These are phyloP conservation scores for Phytophthora pistaciae DNA, from an alignment of 352 stramenopile species.

Conservation along the genomic window DNA sequence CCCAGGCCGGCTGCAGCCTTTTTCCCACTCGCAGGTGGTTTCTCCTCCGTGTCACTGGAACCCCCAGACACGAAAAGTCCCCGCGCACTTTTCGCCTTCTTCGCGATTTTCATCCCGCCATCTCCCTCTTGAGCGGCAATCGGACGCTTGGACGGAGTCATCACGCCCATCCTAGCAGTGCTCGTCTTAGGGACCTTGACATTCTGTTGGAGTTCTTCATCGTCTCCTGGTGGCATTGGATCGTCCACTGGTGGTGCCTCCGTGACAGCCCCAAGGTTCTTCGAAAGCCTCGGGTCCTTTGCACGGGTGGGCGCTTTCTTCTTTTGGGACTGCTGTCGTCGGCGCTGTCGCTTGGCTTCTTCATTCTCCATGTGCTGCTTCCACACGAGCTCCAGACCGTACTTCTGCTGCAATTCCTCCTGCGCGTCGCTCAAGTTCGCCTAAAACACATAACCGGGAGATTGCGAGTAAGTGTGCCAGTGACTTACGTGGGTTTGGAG, in stretches of 20 bases:
- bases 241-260: background rate
- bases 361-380: constrained; percentile 55
- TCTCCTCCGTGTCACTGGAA: constrained; percentile 19
- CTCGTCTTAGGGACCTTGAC: background rate
- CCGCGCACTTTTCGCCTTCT: constrained; percentile 28
- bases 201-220: background rate
- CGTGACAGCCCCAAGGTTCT: constrained; percentile 4
- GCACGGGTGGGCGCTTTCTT: constrained; percentile 21
- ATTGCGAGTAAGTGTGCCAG: background rate
- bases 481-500: background rate
- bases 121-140: constrained; percentile 10
- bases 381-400: constrained; percentile 60
- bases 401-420: constrained; percentile 66
- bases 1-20: background rate
- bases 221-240: background rate
- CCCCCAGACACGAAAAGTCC: constrained; percentile 7
- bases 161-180: background rate
- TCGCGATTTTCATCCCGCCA: constrained; percentile 13
- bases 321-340: constrained; percentile 34
- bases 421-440: constrained; percentile 56
- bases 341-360: constrained; percentile 45
- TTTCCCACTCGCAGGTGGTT: constrained; percentile 8
- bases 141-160: constrained; percentile 24
- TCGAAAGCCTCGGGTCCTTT: constrained; percentile 9
- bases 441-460: constrained; percentile 10